These are phyloP conservation scores for Colletotrichum neosansevieriae DNA, from an alignment of 2,329 filamentous ascomycete species.

Conservation along the genomic window DNA sequence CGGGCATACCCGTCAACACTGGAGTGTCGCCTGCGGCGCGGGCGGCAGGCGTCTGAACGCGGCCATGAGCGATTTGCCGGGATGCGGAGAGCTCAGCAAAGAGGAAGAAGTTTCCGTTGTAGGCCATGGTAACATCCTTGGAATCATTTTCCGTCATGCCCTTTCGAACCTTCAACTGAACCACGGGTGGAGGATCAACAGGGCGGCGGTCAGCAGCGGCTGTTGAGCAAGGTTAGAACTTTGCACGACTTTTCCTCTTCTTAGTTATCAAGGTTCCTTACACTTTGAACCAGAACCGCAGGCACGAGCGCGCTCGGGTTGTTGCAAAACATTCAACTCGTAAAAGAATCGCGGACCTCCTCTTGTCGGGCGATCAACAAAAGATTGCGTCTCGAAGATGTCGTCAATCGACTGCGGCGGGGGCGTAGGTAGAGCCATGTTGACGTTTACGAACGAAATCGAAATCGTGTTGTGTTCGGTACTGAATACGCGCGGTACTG, in stretches of 20 bases:
- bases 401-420: slow-evolving; percentile 12
- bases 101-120: slow-evolving; percentile 98
- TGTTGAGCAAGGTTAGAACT: slow-evolving; percentile 50
- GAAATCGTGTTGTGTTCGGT: not conserved
- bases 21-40: slow-evolving; percentile 68
- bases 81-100: slow-evolving; percentile 92
- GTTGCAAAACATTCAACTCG: slow-evolving; percentile 86
- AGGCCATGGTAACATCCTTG: slow-evolving; percentile 85
- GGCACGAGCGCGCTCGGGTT: slow-evolving; percentile 92
- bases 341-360: slow-evolving; percentile 85
- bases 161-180: slow-evolving; percentile 89
- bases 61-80: slow-evolving; percentile 83
- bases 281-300: slow-evolving; percentile 97
- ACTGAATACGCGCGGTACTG: not conserved
- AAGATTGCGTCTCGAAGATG: slow-evolving; percentile 14
- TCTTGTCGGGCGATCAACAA: slow-evolving; percentile 62
- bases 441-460: slow-evolving; percentile 1
- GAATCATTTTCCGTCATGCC: slow-evolving; percentile 71
- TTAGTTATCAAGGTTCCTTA: slow-evolving; percentile 58
- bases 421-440: not conserved
- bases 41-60: slow-evolving; percentile 75
- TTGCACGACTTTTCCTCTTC: slow-evolving; percentile 39
- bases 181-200: slow-evolving; percentile 93
- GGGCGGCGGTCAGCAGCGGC: slow-evolving; percentile 89
- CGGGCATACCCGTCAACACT: slow-evolving; percentile 92